Base-by-base conservation (phyloP, 2,329 filamentous ascomycete genomes). In the Paramyrothecium roridum region DNA sequence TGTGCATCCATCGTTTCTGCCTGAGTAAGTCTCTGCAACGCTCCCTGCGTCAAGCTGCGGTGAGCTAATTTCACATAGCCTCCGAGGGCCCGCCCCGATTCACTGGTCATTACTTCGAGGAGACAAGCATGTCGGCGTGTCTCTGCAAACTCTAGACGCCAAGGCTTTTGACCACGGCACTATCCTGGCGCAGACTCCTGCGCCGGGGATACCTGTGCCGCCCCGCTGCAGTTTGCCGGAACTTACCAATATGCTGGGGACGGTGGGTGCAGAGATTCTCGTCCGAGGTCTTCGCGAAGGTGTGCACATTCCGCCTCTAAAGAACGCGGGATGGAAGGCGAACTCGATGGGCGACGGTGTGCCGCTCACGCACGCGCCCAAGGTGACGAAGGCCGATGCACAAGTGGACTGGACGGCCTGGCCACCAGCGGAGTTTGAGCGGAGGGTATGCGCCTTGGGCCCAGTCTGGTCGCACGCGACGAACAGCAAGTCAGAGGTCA, bases 1-100 rank as follows among this genome's bases (percentile, higher is more conserved):
- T 71, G 81, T 99, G 2, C 95, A 99, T 67, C 95, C 95, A 1
- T 98, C 93, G 1, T 74, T 97, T 26, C 81, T 99, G 16, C 93
- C 93, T 3, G 88, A 95, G 86, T 90, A 77, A 62, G 78, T 67
- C 17, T 48, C 23, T 23, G 4, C 20, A 46, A 20, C 16, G 20
- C 21, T 30, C 26, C 26, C 26, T 30, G 26, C 26, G 26, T 30
- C 10, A 10, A 30, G 26, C 10, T 30, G 26, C 10, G 26, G 10
- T 30, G 26, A 30, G 23, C 56, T 65, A 48, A 66, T 48, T 45
- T 46, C 3, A n/a, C 4, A 37, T 55, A 91, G 88, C 68, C 85
- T 96, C 56, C 87, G 89, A 56, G 95, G 95, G 2, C 84, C 95
- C 12, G 91, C 95, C 2, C 95, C 95, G 0, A 79, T 99, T 16